phyloP scores from a whole-genome alignment of 495 filamentous ascomycete species.

The Cryomyces antarcticus region DNA sequence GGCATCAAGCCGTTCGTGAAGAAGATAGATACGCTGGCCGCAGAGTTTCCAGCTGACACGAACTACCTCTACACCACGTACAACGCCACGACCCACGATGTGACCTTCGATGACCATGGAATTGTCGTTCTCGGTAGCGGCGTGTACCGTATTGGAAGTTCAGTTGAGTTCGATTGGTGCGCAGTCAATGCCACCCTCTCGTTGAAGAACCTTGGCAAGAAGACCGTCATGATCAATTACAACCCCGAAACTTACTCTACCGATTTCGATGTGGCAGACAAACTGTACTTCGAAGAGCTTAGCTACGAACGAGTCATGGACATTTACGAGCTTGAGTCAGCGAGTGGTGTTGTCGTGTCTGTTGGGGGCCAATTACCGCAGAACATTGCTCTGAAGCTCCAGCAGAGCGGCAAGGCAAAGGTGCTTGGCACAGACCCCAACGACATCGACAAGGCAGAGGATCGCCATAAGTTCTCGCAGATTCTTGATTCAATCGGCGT shows the following conservation, averaged over 20 bases:
- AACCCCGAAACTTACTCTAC: slow-evolving; percentile 81
- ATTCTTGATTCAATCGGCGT: slow-evolving; percentile 92
- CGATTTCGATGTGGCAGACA: slow-evolving; percentile 87
- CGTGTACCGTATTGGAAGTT: slow-evolving; percentile 92
- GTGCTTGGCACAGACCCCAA: slow-evolving; percentile 78
- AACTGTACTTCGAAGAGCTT: slow-evolving; percentile 90
- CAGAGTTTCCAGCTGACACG: slow-evolving; percentile 92
- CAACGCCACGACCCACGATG: slow-evolving; percentile 88
- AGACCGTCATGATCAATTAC: slow-evolving; percentile 97
- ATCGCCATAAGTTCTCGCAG: slow-evolving; percentile 93
- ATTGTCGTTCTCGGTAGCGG: slow-evolving; percentile 78
- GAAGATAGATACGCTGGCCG: slow-evolving; percentile 93
- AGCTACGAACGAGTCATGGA: slow-evolving; percentile 97
- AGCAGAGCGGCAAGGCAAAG: slow-evolving; percentile 73
- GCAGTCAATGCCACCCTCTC: slow-evolving; percentile 84
- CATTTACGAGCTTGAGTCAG: slow-evolving; percentile 84
- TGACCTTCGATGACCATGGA: slow-evolving; percentile 86
- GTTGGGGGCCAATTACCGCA: slow-evolving; percentile 93
- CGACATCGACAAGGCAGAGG: slow-evolving; percentile 93
- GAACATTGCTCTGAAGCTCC: slow-evolving; percentile 89
- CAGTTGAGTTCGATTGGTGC: slow-evolving; percentile 98
- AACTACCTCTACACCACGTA: slow-evolving; percentile 98
- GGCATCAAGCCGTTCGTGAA: slow-evolving; percentile 82
- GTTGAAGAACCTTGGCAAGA: slow-evolving; percentile 74
- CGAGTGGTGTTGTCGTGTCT: slow-evolving; percentile 79